phyloP scores from a whole-genome alignment of 305 asterid genomes.

The Fraxinus ornus region DNA sequence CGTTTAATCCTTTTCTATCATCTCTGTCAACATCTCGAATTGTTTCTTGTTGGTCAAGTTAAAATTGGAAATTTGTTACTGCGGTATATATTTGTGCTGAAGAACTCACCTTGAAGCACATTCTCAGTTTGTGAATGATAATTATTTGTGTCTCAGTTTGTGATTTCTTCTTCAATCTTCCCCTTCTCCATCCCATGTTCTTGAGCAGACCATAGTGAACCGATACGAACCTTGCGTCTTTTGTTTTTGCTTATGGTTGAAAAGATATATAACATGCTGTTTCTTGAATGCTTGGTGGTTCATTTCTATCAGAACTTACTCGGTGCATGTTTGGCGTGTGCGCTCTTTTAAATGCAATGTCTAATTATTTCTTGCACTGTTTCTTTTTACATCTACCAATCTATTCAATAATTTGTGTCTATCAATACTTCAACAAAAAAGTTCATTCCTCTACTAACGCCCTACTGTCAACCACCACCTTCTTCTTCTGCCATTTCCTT shows the following conservation, averaged over 20 bases:
- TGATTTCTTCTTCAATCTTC: neutral
- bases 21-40: constrained; percentile 27
- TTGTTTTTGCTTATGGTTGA: neutral
- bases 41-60: constrained; percentile 29
- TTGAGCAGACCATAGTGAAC: neutral
- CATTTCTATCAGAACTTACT: neutral
- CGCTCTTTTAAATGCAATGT: neutral
- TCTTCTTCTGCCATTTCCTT: neutral
- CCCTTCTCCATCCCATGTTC: constrained; percentile 12
- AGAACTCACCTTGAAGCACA: neutral
- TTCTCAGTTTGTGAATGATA: neutral
- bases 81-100: constrained; percentile 36
- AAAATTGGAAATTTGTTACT: constrained; percentile 25
- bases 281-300: neutral
- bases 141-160: neutral
- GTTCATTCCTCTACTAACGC: neutral
- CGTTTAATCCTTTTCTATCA: constrained; percentile 34
- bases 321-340: neutral
- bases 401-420: neutral
- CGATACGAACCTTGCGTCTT: neutral
- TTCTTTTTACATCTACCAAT: neutral
- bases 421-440: neutral
- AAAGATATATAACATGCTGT: neutral
- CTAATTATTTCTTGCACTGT: neutral
- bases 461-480: neutral